Percentiles rank a stretch among this genome's conserved stretches.
Evolutionary conservation across 208 protist species (phyloP).

Genomic region (Giardia duodenalis): DNA sequence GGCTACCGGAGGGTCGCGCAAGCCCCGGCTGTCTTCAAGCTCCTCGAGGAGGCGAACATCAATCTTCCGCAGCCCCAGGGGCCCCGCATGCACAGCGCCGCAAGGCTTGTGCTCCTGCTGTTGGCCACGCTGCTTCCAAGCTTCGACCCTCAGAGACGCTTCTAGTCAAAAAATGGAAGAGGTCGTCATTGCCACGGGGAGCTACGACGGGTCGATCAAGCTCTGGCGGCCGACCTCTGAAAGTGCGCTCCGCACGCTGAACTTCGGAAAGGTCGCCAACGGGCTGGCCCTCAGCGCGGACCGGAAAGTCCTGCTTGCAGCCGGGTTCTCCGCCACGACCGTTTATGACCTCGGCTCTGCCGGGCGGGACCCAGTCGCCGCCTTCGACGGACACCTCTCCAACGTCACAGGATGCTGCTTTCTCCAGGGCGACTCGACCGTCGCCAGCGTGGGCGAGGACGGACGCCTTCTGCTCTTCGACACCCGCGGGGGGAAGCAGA

Average conservation of each 20-base stretch:
- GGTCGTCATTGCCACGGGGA: not conserved
- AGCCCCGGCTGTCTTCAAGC: not conserved
- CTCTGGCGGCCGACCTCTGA: not conserved
- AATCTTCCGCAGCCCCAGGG: not conserved
- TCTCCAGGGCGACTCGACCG: no score
- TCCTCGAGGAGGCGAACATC: not conserved
- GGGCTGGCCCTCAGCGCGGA: not conserved
- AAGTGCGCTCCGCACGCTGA: not conserved
- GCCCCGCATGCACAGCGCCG: not conserved
- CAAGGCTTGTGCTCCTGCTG: not conserved
- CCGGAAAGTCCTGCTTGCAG: not conserved
- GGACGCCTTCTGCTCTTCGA: no score
- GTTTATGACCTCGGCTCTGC: not conserved
- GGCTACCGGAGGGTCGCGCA: not conserved
- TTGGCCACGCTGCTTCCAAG: not conserved
- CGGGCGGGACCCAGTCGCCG: no score
- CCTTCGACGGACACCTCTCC: no score
- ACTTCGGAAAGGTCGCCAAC: not conserved
- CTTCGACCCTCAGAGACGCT: not conserved
- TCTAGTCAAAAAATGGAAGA: not conserved
- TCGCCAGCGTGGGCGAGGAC: no score
- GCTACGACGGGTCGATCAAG: not conserved
- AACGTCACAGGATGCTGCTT: no score
- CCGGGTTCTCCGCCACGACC: not conserved
- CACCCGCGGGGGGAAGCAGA: no score